Conservation (phyloP, 2,329 filamentous ascomycete genomes). For the Lachnellula cervina region DNA sequence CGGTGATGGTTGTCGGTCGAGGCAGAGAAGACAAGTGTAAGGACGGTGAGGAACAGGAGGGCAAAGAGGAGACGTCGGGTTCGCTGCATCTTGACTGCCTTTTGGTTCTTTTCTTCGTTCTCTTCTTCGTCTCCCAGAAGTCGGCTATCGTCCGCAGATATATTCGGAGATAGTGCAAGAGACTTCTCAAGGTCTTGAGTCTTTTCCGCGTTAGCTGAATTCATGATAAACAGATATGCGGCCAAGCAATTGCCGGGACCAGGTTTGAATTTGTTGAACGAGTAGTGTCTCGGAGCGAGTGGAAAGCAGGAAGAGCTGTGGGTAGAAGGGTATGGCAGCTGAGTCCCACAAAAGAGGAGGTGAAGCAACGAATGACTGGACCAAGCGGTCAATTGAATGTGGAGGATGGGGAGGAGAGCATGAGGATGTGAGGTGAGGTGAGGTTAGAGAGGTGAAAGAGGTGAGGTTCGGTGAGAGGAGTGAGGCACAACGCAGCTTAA, state of each 20-base stretch:
- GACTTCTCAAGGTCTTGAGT: constrained; percentile 10
- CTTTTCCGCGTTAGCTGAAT: constrained; percentile 17
- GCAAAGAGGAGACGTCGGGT: constrained; percentile 34
- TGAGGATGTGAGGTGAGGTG: too few species aligned
- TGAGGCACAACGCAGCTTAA: too few species aligned
- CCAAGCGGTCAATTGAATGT: too few species aligned
- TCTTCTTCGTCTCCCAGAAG: not conserved
- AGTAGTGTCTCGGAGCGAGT: not conserved
- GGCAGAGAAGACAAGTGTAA: constrained; percentile 34
- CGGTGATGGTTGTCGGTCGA: constrained; percentile 16
- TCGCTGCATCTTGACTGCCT: constrained; percentile 35
- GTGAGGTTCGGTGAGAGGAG: too few species aligned
- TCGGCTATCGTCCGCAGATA: constrained; percentile 4
- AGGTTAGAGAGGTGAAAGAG: too few species aligned
- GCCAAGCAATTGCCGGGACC: not conserved
- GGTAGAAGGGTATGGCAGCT: not conserved
- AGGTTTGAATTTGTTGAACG: not conserved
- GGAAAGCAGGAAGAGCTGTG: not conserved
- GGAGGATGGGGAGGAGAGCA: too few species aligned
- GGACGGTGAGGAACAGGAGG: constrained; percentile 29
- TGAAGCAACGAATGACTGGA: too few species aligned
- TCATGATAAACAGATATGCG: constrained; percentile 9
- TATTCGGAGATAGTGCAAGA: constrained; percentile 1
- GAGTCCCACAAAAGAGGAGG: not conserved
- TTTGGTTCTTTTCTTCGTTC: not conserved